Percentiles rank a stretch among this genome's conserved stretches.
Conservation (phyloP, 2,329 filamentous ascomycete species). For the Cephalotrichum gorgonifer region DNA sequence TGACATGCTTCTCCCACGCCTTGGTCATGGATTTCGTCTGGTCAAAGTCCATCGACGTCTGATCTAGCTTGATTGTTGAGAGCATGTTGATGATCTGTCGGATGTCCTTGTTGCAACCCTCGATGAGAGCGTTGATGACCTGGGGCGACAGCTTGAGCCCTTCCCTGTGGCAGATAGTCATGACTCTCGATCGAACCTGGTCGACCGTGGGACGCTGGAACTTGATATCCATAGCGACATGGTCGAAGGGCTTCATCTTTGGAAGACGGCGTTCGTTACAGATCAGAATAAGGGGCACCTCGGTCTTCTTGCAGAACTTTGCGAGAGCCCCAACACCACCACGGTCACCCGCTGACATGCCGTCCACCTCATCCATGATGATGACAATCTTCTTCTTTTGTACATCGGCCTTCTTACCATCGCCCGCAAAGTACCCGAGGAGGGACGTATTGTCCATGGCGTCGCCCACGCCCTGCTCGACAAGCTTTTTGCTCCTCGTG, state of each 20-base stretch:
- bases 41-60: constrained; percentile 68
- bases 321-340: constrained; percentile 92
- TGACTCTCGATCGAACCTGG: constrained; percentile 82
- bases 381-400: constrained; percentile 88
- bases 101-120: constrained; percentile 92
- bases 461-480: constrained; percentile 79
- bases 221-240: constrained; percentile 70
- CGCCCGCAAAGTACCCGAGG: constrained; percentile 78
- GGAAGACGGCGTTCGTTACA: constrained; percentile 89
- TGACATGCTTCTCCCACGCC: constrained; percentile 94
- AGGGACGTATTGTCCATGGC: constrained; percentile 91
- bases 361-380: constrained; percentile 98
- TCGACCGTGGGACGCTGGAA: constrained; percentile 87
- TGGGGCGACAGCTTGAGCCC: constrained; percentile 72
- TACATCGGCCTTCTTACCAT: constrained; percentile 68
- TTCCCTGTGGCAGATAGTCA: constrained; percentile 91
- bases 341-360: constrained; percentile 94
- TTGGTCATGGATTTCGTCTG: constrained; percentile 91
- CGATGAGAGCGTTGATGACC: constrained; percentile 87
- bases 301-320: constrained; percentile 88
- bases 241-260: constrained; percentile 98
- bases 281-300: constrained; percentile 91
- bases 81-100: constrained; percentile 99
- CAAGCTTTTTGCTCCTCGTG: constrained; percentile 87
- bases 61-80: constrained; percentile 83